Evolutionary conservation across 805 yeast species (phyloP).

Genomic region (Candida sanyiensis): DNA sequence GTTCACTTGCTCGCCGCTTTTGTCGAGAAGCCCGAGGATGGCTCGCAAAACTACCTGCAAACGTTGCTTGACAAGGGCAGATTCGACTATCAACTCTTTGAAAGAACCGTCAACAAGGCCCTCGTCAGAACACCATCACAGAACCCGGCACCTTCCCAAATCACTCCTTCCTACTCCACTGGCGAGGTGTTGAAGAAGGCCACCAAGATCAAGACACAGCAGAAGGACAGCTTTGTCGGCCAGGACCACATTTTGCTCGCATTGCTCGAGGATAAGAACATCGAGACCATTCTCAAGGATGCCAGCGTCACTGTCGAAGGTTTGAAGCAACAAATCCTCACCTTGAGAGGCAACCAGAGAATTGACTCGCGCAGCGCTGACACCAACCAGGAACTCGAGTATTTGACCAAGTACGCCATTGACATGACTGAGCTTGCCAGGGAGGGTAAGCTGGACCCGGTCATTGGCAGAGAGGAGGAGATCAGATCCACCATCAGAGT

Average conservation of each 20-base stretch:
- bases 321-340: conserved; percentile 69
- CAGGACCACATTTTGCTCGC: conserved; percentile 92
- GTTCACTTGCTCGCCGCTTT: conserved; percentile 88
- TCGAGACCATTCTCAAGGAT: conserved; percentile 69
- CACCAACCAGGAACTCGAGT: conserved; percentile 78
- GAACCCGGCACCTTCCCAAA: conserved; percentile 80
- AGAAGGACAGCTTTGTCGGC: conserved; percentile 86
- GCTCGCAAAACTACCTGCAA: conserved; percentile 62
- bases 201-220: conserved; percentile 71
- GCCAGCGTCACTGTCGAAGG: conserved; percentile 61
- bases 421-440: conserved; percentile 93
- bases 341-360: conserved; percentile 82
- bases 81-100: conserved; percentile 78
- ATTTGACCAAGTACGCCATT: conserved; percentile 81
- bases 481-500: conserved; percentile 93
- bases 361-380: conserved; percentile 95
- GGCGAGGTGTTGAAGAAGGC: conserved; percentile 73
- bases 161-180: conserved; percentile 69
- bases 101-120: conserved; percentile 72
- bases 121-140: conserved; percentile 85
- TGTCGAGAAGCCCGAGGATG: conserved; percentile 54
- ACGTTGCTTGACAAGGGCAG: conserved; percentile 81
- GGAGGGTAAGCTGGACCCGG: conserved; percentile 94
- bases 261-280: conserved; percentile 67
- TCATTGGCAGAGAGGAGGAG: conserved; percentile 98